Conservation (phyloP, 2,329 filamentous ascomycete genomes). For the Neofusicoccum parvum region DNA sequence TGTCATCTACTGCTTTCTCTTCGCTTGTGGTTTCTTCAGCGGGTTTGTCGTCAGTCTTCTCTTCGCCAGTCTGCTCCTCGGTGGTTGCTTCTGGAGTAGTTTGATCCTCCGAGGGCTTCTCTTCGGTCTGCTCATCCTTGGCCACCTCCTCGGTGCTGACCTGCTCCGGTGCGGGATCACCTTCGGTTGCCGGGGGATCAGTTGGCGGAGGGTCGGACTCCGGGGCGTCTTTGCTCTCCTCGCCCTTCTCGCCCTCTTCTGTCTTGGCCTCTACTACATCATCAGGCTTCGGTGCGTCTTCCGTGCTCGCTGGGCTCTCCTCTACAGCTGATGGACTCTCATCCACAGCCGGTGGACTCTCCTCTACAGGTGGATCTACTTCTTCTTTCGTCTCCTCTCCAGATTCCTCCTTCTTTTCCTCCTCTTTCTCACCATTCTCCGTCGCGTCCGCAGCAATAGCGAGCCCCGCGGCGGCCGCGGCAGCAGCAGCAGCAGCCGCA, state of each 20-base stretch:
- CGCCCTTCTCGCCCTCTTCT: background rate
- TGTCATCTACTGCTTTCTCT: background rate
- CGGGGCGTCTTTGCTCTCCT: background rate
- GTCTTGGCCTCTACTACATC: background rate
- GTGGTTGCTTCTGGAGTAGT: background rate
- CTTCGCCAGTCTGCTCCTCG: conserved; percentile 19
- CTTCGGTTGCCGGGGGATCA: background rate
- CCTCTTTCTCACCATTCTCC: background rate
- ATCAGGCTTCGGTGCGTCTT: background rate
- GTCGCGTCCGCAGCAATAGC: background rate
- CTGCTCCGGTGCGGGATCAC: background rate
- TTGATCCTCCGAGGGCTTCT: background rate
- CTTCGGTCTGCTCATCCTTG: background rate
- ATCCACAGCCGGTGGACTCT: conserved; percentile 26
- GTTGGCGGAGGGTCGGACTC: background rate
- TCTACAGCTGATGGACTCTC: conserved; percentile 24
- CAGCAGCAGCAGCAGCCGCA: background rate
- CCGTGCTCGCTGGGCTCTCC: conserved; percentile 14
- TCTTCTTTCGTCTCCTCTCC: background rate
- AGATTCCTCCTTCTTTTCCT: conserved; percentile 25
- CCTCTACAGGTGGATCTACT: conserved; percentile 20
- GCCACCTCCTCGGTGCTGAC: background rate
- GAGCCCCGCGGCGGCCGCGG: background rate
- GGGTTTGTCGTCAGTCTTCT: background rate
- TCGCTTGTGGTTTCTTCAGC: background rate